Base-by-base conservation (phyloP, 1,284 basidiomycete genomes). In the Thecaphora thlaspeos region DNA sequence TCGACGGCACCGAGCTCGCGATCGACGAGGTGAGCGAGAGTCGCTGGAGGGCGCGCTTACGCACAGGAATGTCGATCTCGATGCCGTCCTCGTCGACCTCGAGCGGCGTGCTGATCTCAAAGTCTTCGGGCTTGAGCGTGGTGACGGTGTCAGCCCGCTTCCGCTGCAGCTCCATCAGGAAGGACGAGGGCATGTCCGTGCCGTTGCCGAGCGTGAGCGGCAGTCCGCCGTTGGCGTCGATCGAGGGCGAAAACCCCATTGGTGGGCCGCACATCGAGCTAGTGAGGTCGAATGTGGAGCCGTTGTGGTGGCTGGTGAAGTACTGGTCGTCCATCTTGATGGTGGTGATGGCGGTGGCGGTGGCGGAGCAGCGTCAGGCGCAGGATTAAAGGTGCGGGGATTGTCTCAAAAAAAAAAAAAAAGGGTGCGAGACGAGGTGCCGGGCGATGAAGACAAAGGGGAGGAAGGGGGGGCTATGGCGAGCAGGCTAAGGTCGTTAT, bases 1-100 rank as follows among this genome's bases (percentile, higher is more conserved):
- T 67, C 3, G 70, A 72, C 12, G 70, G 46, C 5, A 55, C 60
- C 2, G 70, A 72, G 48, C 68, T 68, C 39, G 61, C 55, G 26
- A 62, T 42, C 7, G 70, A 70, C 21, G 70, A 57, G 23, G 55
- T 60, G 21, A 66, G 55, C 19, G 68, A 70, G 36, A 70, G 56
- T n/a, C 68, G 63, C 42, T 69, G 63, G 22, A 47, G 40, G 15
- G 56, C 60, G 44, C 59, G 56, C 5, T 65, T 55, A 19, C 67
- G 63, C 19, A 57, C 50, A 23, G 61, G 66, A 9, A 55, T 34
- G 49, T 68, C 66, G 45, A 43, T 37, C 39, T 56, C 46, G 32
- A 65, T 43, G 43, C 43, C 41, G 45, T 42, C 24, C 18, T 36
- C 36, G 19, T 62, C 58, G 30, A 50, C 30, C 24, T 53, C 32